Evolutionary conservation across 2,329 filamentous ascomycete genomes (phyloP).

Genomic region (Clonostachys chloroleuca): DNA sequence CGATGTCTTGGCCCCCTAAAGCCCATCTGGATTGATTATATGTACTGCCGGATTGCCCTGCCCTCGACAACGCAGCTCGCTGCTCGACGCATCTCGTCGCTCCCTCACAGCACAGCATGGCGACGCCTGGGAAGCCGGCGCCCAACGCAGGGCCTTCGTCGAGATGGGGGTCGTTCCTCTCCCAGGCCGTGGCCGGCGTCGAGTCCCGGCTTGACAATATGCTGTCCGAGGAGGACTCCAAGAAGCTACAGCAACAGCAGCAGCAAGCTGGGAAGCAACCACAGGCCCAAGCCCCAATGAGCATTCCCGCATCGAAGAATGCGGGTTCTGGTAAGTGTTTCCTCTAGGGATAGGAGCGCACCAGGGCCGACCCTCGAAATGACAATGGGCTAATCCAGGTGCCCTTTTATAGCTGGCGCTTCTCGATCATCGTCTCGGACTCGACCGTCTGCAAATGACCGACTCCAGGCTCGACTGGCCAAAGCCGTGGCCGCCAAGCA

Average conservation of each 20-base stretch:
- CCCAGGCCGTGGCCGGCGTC: constrained; percentile 87
- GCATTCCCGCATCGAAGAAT: constrained; percentile 1
- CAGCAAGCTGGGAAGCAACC: constrained; percentile 16
- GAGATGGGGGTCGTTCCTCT: constrained; percentile 77
- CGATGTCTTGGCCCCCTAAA: too few species aligned
- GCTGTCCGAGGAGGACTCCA: constrained; percentile 64
- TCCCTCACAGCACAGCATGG: constrained; percentile 27
- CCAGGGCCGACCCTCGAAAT: too few species aligned
- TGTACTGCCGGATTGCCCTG: too few species aligned
- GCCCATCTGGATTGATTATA: too few species aligned
- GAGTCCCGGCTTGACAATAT: constrained; percentile 92
- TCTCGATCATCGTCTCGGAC: constrained; percentile 62
- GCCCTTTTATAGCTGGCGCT: constrained; percentile 17
- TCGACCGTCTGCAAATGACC: constrained; percentile 70
- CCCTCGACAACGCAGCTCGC: too few species aligned
- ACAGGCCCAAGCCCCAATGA: constrained; percentile 16
- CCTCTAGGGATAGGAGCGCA: not conserved
- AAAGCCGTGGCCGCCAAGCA: constrained; percentile 75
- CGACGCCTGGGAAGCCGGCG: constrained; percentile 41
- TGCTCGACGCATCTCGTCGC: too few species aligned
- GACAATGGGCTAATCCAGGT: not conserved
- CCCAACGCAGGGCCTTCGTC: constrained; percentile 18
- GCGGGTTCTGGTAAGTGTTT: constrained; percentile 18
- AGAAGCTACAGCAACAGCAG: constrained; percentile 18
- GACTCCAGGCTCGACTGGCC: constrained; percentile 84